phyloP scores from a whole-genome alignment of 2,329 filamentous ascomycete species.

The Pseudogymnoascus sp. region DNA sequence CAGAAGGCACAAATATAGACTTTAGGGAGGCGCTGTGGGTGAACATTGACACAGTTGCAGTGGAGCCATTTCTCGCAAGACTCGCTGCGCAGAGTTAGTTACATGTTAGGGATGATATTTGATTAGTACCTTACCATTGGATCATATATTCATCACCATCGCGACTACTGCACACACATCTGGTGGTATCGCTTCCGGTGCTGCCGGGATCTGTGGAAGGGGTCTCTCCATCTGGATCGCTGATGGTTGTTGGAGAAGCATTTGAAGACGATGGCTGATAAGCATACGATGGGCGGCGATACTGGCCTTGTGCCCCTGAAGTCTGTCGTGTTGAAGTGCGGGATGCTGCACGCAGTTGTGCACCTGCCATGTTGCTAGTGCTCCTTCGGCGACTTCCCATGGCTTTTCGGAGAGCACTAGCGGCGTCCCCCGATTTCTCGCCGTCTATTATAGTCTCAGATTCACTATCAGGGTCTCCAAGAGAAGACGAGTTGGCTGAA shows the following conservation, averaged over 20 bases:
- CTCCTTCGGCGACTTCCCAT: conserved; percentile 25
- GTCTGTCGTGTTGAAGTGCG: neutral
- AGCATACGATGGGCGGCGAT: neutral
- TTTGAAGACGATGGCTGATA: conserved; percentile 24
- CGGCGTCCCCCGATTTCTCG: conserved; percentile 44
- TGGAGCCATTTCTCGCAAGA: conserved; percentile 61
- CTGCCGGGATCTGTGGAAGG: conserved; percentile 34
- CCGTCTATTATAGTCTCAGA: conserved; percentile 51
- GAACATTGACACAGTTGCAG: conserved; percentile 55
- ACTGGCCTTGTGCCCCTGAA: neutral
- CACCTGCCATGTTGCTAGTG: neutral
- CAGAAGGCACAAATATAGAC: conserved; percentile 61
- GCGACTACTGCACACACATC: conserved; percentile 47
- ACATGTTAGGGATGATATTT: conserved; percentile 7
- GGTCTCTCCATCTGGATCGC: conserved; percentile 41
- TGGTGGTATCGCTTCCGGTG: conserved; percentile 33
- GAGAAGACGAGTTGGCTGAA: conserved; percentile 20
- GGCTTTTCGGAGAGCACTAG: conserved; percentile 53
- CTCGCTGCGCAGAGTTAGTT: conserved; percentile 38
- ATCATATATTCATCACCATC: conserved; percentile 50
- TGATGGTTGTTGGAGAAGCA: conserved; percentile 46
- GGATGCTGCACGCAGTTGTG: neutral
- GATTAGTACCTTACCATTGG: conserved; percentile 47
- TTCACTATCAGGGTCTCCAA: conserved; percentile 38
- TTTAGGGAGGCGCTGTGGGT: conserved; percentile 45